Evolutionary conservation across 2,329 filamentous ascomycete species (phyloP), one percentile per base, ranked within the genome.

Genomic region (Pseudogymnoascus sp.): DNA sequence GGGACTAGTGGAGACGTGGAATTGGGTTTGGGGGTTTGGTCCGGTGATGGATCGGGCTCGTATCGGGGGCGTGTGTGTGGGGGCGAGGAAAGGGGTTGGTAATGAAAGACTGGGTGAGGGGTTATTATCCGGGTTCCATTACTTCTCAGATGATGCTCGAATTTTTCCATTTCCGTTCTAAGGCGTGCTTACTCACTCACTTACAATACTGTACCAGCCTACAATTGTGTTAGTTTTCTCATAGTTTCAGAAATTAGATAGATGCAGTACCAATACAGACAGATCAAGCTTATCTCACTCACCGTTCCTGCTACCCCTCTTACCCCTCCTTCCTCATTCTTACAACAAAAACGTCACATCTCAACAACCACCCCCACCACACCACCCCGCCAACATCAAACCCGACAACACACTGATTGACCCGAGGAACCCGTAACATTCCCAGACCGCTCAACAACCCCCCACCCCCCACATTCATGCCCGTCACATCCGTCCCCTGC

Each of bases 41-140:
- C 47, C 47, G 47, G 47, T 57, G 47, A 57, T 57, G 47, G 47
- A 18, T 57, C 47, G 26, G 47, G 26, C 47, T 57, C 47, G 47
- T 57, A 57, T 57, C 12, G 26, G 26, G 26, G 18, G 26, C 26
- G n/a, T 31, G 39, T 47, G 47, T 57, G 47, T 18, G 47, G 47
- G 47, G 47, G n/a, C 26, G 26, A 34, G 26, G 10, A 34, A 57
- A 18, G 47, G 47, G 26, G 47, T 16, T 57, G 47, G 26, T 29
- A 34, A 29, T n/a, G 47, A 57, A 34, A 34, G 47, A 57, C 47
- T 57, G 26, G 47, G 2, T 34, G 47, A 57, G 47, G 47, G 47
- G 47, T 18, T 57, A 29, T 34, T 34, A 34, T 57, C 26, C 47
- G n/a, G 47, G 26, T 34, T 34, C 47, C 47, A 54, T 54, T 54